Evolutionary conservation across 1,284 basidiomycete genomes (phyloP).

Genomic region (Stereum hirsutum): DNA sequence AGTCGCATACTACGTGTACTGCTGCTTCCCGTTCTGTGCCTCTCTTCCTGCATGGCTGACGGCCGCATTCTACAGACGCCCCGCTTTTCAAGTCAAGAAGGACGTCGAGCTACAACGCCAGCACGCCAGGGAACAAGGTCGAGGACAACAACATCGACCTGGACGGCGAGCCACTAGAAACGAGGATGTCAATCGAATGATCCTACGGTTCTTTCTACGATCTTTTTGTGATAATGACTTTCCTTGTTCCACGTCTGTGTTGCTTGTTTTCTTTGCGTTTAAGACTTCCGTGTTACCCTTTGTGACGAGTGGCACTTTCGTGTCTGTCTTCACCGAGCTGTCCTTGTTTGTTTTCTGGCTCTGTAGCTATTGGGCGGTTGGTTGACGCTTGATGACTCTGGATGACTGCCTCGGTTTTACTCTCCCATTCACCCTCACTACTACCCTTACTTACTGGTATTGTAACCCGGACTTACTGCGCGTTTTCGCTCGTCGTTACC

Average conservation of each 20-base stretch:
- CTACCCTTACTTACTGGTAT: no score
- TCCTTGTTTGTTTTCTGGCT: no score
- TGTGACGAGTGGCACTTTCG: background rate
- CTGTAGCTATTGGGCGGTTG: no score
- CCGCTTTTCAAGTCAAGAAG: conserved; percentile 6
- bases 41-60: conserved; percentile 4
- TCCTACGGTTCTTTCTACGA: no score
- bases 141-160: background rate
- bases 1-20: conserved; percentile 31
- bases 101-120: background rate
- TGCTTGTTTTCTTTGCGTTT: background rate
- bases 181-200: conserved; percentile 44
- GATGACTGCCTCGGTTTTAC: no score
- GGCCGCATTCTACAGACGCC: conserved; percentile 6
- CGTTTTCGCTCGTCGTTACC: no score
- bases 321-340: background rate
- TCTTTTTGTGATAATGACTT: background rate
- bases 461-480: no score
- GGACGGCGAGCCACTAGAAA: conserved; percentile 7
- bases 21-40: conserved; percentile 15
- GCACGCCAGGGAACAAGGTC: background rate
- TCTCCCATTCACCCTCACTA: no score
- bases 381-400: no score
- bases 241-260: background rate
- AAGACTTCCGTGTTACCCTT: no score